Evolutionary conservation across 495 filamentous ascomycete genomes (phyloP), one percentile per base, ranked within the genome.

Genomic region (Talaromyces trachyspermus): DNA sequence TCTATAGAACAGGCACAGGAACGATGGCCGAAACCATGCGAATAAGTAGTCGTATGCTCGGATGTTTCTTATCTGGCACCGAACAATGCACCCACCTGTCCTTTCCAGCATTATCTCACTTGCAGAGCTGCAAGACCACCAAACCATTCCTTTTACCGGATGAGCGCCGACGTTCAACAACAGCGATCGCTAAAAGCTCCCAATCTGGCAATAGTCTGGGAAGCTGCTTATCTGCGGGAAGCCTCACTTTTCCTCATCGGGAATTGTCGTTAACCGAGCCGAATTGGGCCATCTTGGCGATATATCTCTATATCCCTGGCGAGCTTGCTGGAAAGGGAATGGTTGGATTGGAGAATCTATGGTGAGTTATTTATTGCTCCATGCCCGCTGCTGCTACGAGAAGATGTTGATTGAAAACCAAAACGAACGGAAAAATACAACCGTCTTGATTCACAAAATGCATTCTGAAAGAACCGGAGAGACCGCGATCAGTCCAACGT

Each of bases 401-500:
- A n/a, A n/a, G n/a, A n/a, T n/a, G n/a, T n/a, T n/a, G n/a, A n/a
- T n/a, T n/a, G n/a, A n/a, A n/a, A n/a, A n/a, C n/a, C n/a, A n/a
- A n/a, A n/a, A n/a, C n/a, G n/a, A n/a, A n/a, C n/a, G n/a, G n/a
- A n/a, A n/a, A n/a, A n/a, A n/a, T n/a, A n/a, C n/a, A n/a, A n/a
- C n/a, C n/a, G n/a, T n/a, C n/a, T n/a, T n/a, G n/a, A n/a, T n/a
- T n/a, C 12, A 6, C 27, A 30, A 30, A 30, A 30, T 30, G 27
- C 27, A 30, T 30, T 30, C 27, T 12, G 12, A 30, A 30, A 6
- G 7, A 6, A 30, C 7, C 27, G 12, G 12, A 7, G 27, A 30
- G 27, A 30, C 27, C 7, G 27, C 27, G 27, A 30, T 30, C 27
- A 30, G 27, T 12, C 27, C 27, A 30, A 30, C 27, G 12, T 61